A percentile compares a stretch with the other conserved stretches of the same genome.
phyloP scores from a whole-genome alignment of 2,329 filamentous ascomycete genomes.

The Peltaster fructicola region DNA sequence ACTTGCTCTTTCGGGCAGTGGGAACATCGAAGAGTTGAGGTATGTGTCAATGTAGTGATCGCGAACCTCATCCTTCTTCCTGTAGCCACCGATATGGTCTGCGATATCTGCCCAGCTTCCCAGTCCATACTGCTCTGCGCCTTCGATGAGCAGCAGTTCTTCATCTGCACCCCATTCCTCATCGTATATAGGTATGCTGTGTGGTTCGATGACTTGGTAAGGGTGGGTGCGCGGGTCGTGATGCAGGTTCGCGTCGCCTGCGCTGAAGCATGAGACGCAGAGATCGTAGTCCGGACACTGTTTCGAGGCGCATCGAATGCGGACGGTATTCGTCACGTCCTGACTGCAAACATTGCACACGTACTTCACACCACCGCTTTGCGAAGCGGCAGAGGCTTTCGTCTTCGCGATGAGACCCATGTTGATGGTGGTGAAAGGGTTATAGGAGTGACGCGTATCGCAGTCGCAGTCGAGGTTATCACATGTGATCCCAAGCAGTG shows the following conservation, averaged over 20 bases:
- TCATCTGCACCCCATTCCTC: slow-evolving; percentile 95
- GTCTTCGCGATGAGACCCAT: slow-evolving; percentile 20
- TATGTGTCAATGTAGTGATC: slow-evolving; percentile 88
- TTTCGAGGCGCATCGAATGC: slow-evolving; percentile 74
- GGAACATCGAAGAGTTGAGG: slow-evolving; percentile 66
- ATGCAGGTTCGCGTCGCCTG: slow-evolving; percentile 60
- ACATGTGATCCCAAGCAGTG: too few relatives aligned
- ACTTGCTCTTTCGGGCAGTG: slow-evolving; percentile 70
- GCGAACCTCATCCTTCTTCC: slow-evolving; percentile 85
- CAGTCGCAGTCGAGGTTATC: slow-evolving; percentile 3
- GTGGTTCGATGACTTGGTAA: slow-evolving; percentile 91
- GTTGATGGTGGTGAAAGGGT: slow-evolving; percentile 1
- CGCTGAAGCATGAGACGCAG: slow-evolving; percentile 85
- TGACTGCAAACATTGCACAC: slow-evolving; percentile 94
- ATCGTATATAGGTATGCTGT: slow-evolving; percentile 92
- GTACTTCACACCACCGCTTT: slow-evolving; percentile 47
- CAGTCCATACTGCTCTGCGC: slow-evolving; percentile 86
- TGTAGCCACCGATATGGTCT: slow-evolving; percentile 91
- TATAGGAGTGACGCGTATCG: too few relatives aligned
- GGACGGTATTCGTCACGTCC: slow-evolving; percentile 93
- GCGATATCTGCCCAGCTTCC: slow-evolving; percentile 97
- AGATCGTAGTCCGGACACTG: slow-evolving; percentile 89
- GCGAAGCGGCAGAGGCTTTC: slow-evolving; percentile 14
- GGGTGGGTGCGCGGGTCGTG: slow-evolving; percentile 77
- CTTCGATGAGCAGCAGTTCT: slow-evolving; percentile 81